Evolutionary conservation across 371 early-diverging fungal genomes (phyloP), one percentile per base, ranked within the genome.

Genomic region (Quaeritorhiza haematococci): DNA sequence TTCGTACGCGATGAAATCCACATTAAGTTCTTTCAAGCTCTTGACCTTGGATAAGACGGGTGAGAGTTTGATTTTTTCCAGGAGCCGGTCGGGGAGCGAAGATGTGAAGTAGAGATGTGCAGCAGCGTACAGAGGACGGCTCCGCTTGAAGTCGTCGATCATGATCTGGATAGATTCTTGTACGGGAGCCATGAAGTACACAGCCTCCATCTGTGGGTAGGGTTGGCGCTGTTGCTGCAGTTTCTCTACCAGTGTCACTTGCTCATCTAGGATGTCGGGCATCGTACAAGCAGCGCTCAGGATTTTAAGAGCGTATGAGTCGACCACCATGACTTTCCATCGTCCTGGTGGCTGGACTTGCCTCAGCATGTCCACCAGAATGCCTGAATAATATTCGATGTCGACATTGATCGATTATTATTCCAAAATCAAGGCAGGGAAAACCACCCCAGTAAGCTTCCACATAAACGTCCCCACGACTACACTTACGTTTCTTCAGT

Each of bases 301-400:
- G 35, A 97, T 86, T 59, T 87, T 87, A 49, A 90, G 72, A 19
- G 96, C 81, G 33, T 83, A 79, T 33, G 82, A 76, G 69, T 97
- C 98, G 3, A 94, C 88, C 13, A 97, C 89, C 15, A 96, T 84
- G 43, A 96, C 78, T 71, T 95, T 94, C 94, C 80, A 83, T 46
- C 66, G 63, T 44, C 64, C 60, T 1, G 76, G 59, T 5, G 81
- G 81, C 49, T 76, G 72, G 3, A 78, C 78, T 5, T 72, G 63
- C 46, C 70, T 64, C 49, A 82, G 60, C 82, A 82, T 82, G 56
- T 80, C 80, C 24, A 58, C 56, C 42, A 82, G 49, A 47, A 82
- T 63, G 24, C 75, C 79, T 80, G 32, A 28, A 23, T 21, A 45
- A n/a, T n/a, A n/a, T n/a, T n/a, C n/a, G n/a, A n/a, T n/a, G n/a